phyloP scores from a whole-genome alignment of 2,329 filamentous ascomycete genomes.

The Aspergillus piperis region DNA sequence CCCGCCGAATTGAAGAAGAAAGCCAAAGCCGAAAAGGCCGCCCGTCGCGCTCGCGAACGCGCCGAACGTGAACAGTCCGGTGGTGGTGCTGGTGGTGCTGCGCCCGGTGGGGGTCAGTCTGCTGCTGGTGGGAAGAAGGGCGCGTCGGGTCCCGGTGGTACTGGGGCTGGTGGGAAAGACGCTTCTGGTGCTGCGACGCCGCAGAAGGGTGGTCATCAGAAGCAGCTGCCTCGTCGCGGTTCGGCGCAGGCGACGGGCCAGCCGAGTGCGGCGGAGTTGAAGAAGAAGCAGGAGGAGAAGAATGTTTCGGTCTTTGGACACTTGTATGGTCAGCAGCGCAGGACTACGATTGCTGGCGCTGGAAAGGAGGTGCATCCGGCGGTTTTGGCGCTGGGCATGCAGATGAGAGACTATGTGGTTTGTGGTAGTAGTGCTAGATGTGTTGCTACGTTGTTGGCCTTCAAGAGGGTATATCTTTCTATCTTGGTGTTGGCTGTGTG shows the following conservation, averaged over 20 bases:
- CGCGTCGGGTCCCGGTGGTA: constrained; percentile 23
- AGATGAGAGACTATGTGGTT: constrained; percentile 85
- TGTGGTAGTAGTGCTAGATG: constrained; percentile 87
- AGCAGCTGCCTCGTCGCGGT: constrained; percentile 37
- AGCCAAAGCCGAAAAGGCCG: constrained; percentile 88
- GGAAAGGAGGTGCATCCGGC: constrained; percentile 79
- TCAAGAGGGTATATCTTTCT: constrained; percentile 69
- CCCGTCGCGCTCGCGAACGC: constrained; percentile 73
- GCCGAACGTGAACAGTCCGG: constrained; percentile 51
- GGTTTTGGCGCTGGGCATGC: constrained; percentile 80
- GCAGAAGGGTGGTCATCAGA: constrained; percentile 32
- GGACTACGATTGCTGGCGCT: constrained; percentile 60
- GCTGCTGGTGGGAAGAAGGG: constrained; percentile 34
- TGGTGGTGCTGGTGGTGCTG: constrained; percentile 35
- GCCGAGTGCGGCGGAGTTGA: constrained; percentile 38
- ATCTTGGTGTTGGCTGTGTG: neutral
- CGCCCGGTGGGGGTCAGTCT: constrained; percentile 13
- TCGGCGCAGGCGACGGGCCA: constrained; percentile 39
- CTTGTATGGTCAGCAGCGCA: constrained; percentile 74
- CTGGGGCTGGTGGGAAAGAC: constrained; percentile 21
- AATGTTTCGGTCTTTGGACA: constrained; percentile 79
- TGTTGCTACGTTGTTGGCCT: constrained; percentile 82
- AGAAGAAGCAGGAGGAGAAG: constrained; percentile 62
- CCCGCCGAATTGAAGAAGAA: constrained; percentile 80
- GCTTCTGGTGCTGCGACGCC: constrained; percentile 25